A percentile compares a stretch with the other conserved stretches of the same genome.
Evolutionary conservation across 441 rosid genomes (phyloP).

Genomic region (Mallotus repandus): DNA sequence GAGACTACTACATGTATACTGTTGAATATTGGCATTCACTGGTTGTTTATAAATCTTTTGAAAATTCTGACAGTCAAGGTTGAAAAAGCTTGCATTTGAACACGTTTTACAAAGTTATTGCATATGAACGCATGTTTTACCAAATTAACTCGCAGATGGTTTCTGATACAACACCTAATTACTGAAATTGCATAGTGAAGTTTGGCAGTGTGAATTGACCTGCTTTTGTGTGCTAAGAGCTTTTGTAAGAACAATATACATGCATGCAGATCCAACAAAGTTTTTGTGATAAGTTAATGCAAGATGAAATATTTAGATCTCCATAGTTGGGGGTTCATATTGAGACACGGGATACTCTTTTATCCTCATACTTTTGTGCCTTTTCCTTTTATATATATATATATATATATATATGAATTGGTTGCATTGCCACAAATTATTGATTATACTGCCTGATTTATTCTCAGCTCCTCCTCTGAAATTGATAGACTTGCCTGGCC

Average conservation of each 20-base stretch:
- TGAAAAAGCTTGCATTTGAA: neutral
- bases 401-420: neutral
- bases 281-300: neutral
- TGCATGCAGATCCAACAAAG: neutral
- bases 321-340: neutral
- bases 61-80: neutral
- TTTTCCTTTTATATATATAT: too few species aligned
- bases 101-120: neutral
- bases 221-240: neutral
- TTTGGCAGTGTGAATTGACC: slow-evolving; percentile 2
- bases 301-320: neutral
- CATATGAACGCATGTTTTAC: neutral
- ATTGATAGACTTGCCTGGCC: slow-evolving; percentile 86
- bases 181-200: neutral
- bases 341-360: neutral
- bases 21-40: neutral
- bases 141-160: neutral
- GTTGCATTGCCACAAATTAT: neutral
- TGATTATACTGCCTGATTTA: neutral
- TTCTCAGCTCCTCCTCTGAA: slow-evolving; percentile 84
- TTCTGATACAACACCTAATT: neutral
- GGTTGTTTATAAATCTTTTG: neutral
- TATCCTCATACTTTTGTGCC: neutral
- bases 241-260: neutral
- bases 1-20: neutral